Percentiles rank a stretch among this genome's conserved stretches.
phyloP scores from a whole-genome alignment of 2,329 filamentous ascomycete genomes.

The Colletotrichum cereale region DNA sequence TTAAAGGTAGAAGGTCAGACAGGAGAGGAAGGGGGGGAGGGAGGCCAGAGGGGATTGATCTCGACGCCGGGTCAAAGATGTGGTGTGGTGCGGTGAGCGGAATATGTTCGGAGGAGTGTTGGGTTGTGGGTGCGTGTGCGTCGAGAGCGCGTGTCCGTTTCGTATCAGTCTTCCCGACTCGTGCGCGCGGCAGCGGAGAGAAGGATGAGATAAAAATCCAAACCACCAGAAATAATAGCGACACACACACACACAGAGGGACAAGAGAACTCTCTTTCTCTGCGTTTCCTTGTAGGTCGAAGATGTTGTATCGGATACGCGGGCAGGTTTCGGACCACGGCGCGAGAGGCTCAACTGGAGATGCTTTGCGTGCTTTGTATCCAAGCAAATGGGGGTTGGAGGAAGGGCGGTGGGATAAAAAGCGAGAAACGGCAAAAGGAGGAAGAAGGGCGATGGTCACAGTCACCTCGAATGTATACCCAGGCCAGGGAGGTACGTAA shows the following conservation, averaged over 20 bases:
- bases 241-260: not conserved
- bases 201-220: not conserved
- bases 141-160: conserved; percentile 20
- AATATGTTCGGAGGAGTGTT: not conserved
- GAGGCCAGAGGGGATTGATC: not conserved
- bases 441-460: not conserved
- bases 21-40: not conserved
- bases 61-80: conserved; percentile 13
- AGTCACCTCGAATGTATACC: not conserved
- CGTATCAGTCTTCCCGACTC: conserved; percentile 24
- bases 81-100: conserved; percentile 5
- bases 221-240: too few species aligned
- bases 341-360: not conserved
- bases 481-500: not conserved
- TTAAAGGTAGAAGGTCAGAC: not conserved
- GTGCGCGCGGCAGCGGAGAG: conserved; percentile 7
- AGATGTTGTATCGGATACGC: not conserved
- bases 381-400: not conserved
- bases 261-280: not conserved
- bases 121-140: not conserved
- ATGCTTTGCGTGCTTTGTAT: not conserved
- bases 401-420: conserved; percentile 1
- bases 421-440: not conserved
- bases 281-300: not conserved
- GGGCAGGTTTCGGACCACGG: not conserved